Percentiles rank a stretch among this genome's conserved stretches.
Evolutionary conservation across 2,329 filamentous ascomycete genomes (phyloP).

Genomic region (Colletotrichum noveboracense): DNA sequence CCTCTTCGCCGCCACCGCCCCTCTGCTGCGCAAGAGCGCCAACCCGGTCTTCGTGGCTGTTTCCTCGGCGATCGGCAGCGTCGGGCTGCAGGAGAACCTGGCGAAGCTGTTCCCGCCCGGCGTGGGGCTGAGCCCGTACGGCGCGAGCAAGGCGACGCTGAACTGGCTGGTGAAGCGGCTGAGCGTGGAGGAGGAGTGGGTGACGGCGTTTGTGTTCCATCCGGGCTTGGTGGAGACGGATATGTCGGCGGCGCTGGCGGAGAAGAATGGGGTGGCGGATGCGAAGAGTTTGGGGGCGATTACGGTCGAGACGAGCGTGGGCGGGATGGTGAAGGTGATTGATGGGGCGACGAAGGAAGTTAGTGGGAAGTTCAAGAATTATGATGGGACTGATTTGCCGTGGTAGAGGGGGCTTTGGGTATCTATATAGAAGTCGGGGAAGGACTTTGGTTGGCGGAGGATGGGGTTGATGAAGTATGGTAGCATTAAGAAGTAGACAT

Average conservation of each 20-base stretch:
- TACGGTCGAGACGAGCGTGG: conserved; percentile 22
- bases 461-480: not conserved
- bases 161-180: conserved; percentile 23
- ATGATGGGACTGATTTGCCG: conserved; percentile 12
- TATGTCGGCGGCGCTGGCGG: not conserved
- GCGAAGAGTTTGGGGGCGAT: conserved; percentile 12
- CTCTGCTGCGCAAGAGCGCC: conserved; percentile 27
- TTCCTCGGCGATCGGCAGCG: conserved; percentile 27
- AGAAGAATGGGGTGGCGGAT: not conserved
- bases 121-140: conserved; percentile 15
- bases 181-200: conserved; percentile 29
- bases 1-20: conserved; percentile 27
- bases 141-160: conserved; percentile 24
- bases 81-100: not conserved
- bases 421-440: fast-evolving
- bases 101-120: not conserved
- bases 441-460: not conserved
- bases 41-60: conserved; percentile 31
- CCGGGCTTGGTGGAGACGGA: conserved; percentile 22
- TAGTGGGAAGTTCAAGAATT: conserved; percentile 17
- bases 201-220: conserved; percentile 24
- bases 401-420: not conserved
- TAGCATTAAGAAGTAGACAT: not conserved
- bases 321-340: not conserved
- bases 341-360: conserved; percentile 1